Percentiles rank a stretch among this genome's conserved stretches.
Evolutionary conservation across 768 basidiomycete species (phyloP).

Genomic region (Hypholoma sublateritium): DNA sequence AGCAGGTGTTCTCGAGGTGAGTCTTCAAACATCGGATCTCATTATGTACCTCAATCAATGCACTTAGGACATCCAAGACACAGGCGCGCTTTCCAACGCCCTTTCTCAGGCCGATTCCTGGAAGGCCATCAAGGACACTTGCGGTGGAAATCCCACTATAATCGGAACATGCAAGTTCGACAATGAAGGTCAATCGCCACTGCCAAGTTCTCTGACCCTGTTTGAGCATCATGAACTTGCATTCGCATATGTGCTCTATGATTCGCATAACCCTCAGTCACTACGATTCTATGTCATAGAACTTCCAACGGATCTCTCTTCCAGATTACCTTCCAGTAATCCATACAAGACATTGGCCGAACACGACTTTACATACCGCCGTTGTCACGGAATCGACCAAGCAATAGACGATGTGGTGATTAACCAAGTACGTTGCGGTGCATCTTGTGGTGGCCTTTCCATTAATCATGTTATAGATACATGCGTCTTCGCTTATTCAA

Average conservation of each 20-base stretch:
- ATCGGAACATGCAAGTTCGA: constrained; percentile 32
- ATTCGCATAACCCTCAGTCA: constrained; percentile 28
- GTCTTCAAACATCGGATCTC: not conserved
- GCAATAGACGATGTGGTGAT: constrained; percentile 38
- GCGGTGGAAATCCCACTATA: constrained; percentile 32
- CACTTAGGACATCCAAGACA: not conserved
- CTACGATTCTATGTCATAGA: constrained; percentile 67
- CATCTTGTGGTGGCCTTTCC: not conserved
- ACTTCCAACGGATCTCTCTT: constrained; percentile 25
- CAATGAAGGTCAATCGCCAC: not conserved
- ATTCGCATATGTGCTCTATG: constrained; percentile 22
- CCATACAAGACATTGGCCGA: constrained; percentile 28
- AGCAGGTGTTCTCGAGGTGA: constrained; percentile 44
- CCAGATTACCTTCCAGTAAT: constrained; percentile 10
- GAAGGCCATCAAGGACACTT: constrained; percentile 23
- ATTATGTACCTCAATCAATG: not conserved
- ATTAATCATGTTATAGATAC: constrained; percentile 34
- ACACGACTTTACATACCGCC: constrained; percentile 38
- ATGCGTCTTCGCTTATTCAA: constrained; percentile 39
- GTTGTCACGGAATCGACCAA: constrained; percentile 11
- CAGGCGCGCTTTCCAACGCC: not conserved
- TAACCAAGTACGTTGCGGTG: constrained; percentile 34
- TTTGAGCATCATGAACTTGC: not conserved
- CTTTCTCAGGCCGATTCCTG: constrained; percentile 20
- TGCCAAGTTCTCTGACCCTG: constrained; percentile 16